Evolutionary conservation across 116 monocot species (phyloP).

Genomic region (Papilionanthe hybrid): DNA sequence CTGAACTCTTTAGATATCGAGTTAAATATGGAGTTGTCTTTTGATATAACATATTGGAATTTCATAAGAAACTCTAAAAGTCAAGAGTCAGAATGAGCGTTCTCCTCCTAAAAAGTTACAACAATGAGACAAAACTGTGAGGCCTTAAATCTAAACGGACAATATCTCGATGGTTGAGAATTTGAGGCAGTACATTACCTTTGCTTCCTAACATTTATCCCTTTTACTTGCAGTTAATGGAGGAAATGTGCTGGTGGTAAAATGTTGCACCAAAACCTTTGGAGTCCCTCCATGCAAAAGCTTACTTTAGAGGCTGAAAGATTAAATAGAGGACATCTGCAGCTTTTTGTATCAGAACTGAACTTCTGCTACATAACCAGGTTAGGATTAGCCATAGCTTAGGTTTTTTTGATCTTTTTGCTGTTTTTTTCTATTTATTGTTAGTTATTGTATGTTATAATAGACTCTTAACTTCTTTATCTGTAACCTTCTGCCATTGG

Average conservation of each 20-base stretch:
- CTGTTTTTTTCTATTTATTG: background rate
- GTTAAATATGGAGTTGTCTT: no score
- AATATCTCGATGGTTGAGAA: background rate
- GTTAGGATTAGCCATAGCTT: constrained; percentile 1
- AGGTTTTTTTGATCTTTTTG: background rate
- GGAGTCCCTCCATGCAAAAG: background rate
- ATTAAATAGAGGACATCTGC: background rate
- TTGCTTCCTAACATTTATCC: background rate
- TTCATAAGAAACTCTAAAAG: no score
- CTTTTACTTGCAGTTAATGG: background rate
- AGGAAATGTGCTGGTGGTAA: background rate
- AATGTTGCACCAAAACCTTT: background rate
- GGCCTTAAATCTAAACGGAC: no score
- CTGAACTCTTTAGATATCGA: no score
- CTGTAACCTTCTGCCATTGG: no score
- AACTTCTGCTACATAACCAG: background rate
- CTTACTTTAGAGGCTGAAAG: background rate
- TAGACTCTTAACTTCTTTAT: background rate
- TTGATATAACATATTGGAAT: no score
- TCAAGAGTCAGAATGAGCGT: no score
- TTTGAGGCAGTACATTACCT: no score
- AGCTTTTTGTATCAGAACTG: background rate
- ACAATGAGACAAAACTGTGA: no score
- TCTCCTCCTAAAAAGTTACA: no score
- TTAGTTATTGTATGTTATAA: background rate